Conservation (phyloP, 2,329 filamentous ascomycete species). For the Geosmithia flava region DNA sequence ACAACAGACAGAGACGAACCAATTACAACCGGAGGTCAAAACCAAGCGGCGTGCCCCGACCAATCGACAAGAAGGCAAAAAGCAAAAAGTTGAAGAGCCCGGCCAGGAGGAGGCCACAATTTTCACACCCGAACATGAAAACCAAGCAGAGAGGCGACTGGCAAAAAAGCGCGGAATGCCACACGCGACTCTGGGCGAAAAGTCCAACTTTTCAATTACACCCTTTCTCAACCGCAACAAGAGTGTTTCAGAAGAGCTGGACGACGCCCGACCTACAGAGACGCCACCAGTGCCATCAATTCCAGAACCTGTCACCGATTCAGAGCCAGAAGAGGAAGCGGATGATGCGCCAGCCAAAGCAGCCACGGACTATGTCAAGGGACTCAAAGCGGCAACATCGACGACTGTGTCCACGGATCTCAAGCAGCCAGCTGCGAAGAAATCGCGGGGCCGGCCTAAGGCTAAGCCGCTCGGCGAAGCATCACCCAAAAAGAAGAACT, state of each 20-base stretch:
- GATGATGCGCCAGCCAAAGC: neutral
- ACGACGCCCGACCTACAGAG: neutral
- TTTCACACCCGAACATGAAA: slow-evolving; percentile 30
- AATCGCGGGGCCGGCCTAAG: slow-evolving; percentile 30
- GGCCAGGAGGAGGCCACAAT: slow-evolving; percentile 32
- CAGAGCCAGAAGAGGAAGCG: neutral
- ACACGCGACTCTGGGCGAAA: slow-evolving; percentile 54
- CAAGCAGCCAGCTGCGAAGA: neutral
- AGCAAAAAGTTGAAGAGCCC: slow-evolving; percentile 32
- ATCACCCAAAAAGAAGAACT: slow-evolving; percentile 32
- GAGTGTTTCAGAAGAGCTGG: slow-evolving; percentile 22
- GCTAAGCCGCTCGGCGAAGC: slow-evolving; percentile 31
- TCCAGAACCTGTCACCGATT: neutral
- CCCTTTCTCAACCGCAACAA: slow-evolving; percentile 76
- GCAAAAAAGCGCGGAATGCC: slow-evolving; percentile 46
- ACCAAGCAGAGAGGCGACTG: slow-evolving; percentile 24
- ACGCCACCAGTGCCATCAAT: neutral
- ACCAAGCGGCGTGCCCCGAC: slow-evolving; percentile 22
- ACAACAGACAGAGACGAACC: slow-evolving; percentile 21
- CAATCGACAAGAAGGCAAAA: slow-evolving; percentile 23
- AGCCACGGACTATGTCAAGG: neutral
- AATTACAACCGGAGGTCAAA: slow-evolving; percentile 11
- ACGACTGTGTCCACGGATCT: neutral
- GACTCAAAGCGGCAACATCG: neutral
- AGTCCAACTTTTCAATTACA: slow-evolving; percentile 87